Percentiles rank a stretch among this genome's conserved stretches.
These are phyloP conservation scores for Phoma herbarum DNA, from an alignment of 2,329 filamentous ascomycete species.

Conservation along the genomic window DNA sequence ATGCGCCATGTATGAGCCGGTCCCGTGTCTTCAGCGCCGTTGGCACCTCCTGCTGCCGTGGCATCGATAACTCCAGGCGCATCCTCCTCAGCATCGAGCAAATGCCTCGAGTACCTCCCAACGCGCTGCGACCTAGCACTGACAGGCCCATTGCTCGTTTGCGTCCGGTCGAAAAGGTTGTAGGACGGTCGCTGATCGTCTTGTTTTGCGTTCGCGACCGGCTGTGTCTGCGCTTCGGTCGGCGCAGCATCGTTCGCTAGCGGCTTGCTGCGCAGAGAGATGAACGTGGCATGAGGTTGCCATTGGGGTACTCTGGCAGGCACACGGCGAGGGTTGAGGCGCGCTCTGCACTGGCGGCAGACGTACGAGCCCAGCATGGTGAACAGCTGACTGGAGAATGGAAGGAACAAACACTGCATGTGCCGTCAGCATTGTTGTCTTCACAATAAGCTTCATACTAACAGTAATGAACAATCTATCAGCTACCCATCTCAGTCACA, in stretches of 20 bases:
- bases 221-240: conserved; percentile 17
- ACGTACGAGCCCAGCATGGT: conserved; percentile 47
- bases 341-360: conserved; percentile 45
- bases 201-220: conserved; percentile 3
- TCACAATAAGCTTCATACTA: background rate
- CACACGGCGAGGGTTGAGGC: conserved; percentile 26
- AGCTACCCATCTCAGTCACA: background rate
- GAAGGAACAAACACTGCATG: conserved; percentile 11
- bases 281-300: conserved; percentile 44
- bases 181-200: conserved; percentile 5
- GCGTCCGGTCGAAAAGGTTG: conserved; percentile 12
- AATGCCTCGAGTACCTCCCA: conserved; percentile 33
- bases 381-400: conserved; percentile 9
- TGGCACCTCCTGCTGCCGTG: background rate
- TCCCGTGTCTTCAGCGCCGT: background rate
- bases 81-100: conserved; percentile 1
- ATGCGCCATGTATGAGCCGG: conserved; percentile 19
- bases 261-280: conserved; percentile 35
- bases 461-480: conserved; percentile 6
- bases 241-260: conserved; percentile 22
- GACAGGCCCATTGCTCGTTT: background rate
- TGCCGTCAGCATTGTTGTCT: conserved; percentile 3
- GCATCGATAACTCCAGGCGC: background rate
- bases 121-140: background rate
- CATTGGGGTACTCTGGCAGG: conserved; percentile 34